Conservation (phyloP, 148 eudicot species). For the Fagopyrum homotropicum region DNA sequence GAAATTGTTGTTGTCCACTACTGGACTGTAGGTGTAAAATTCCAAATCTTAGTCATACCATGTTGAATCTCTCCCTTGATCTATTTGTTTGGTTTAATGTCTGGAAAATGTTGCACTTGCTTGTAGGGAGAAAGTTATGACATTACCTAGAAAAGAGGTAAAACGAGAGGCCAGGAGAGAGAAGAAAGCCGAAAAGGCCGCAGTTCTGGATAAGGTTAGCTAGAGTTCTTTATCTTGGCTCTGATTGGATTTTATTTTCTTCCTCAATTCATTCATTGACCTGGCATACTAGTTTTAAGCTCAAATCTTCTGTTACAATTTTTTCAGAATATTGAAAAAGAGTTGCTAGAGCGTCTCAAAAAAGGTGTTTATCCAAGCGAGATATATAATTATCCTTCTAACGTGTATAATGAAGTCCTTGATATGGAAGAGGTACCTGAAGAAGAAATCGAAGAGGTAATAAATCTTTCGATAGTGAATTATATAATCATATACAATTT, state of each 20-base stretch:
- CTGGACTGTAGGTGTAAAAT: no score
- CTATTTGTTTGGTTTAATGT: neutral
- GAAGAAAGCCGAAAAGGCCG: constrained; percentile 86
- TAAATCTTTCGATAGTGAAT: neutral
- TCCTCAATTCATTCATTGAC: neutral
- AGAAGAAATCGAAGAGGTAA: constrained; percentile 37
- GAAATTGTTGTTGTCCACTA: no score
- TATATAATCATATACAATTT: neutral
- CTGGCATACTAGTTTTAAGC: neutral
- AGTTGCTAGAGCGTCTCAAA: constrained; percentile 70
- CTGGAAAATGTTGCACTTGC: neutral
- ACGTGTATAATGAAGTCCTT: constrained; percentile 37
- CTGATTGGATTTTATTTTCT: neutral
- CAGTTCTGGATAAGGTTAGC: constrained; percentile 56
- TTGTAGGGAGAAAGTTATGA: constrained; percentile 77
- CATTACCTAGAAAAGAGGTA: constrained; percentile 58
- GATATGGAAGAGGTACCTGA: constrained; percentile 46
- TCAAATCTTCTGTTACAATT: constrained; percentile 8
- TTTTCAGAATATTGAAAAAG: constrained; percentile 80
- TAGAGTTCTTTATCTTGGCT: neutral
- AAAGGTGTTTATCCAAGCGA: constrained; percentile 55
- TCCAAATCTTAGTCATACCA: neutral
- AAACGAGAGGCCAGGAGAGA: constrained; percentile 75
- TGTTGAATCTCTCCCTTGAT: neutral
- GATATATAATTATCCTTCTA: constrained; percentile 46